Base-by-base conservation (phyloP, 73 alveolate genomes). In the Stentor coeruleus region DNA sequence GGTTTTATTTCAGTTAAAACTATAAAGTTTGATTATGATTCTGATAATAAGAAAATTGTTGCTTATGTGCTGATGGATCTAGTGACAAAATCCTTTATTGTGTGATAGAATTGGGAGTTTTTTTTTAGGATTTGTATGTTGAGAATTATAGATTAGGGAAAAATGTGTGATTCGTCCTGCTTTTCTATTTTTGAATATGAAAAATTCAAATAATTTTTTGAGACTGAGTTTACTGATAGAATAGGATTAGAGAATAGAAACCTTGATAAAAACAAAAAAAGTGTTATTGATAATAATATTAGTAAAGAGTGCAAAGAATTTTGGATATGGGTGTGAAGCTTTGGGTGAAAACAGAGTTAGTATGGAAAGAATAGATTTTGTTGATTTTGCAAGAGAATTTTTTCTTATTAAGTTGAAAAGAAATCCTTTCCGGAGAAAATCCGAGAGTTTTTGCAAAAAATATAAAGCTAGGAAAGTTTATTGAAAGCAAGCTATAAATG, bases 241-340 rank as follows among this genome's bases (percentile, higher is more conserved):
- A 66, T 66, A 28, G 42, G n/a, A 1, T 28, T 66, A 26, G n/a
- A 33, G 15, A 40, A 33, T 15, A 0, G 2, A 66, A 31, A 26
- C 1, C 39, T 66, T 1, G 37, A 0, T 15, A 20, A 33, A 33
- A 15, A 26, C 11, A 2, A 66, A 66, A 26, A 20, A 1, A 33
- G 39, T 11, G 42, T 66, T 31, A 14, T 66, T 20, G 11, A 28
- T 11, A 15, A 20, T 2, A 33, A 20, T 28, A 20, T 66, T 28
- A 66, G n/a, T 28, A 66, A 66, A 20, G 79, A 66, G n/a, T 66
- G 79, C 39, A 66, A 31, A 66, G 79, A 66, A 14, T 66, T 66
- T 26, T 66, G 37, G 40, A 20, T 11, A 28, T 66, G 2, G 36
- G 49, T 20, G 33, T 20, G 33, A 40, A 31, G 2, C 39, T 66